Conservation (phyloP, 176 grass and related monocot species). For the Chrysopogon serrulatus region DNA sequence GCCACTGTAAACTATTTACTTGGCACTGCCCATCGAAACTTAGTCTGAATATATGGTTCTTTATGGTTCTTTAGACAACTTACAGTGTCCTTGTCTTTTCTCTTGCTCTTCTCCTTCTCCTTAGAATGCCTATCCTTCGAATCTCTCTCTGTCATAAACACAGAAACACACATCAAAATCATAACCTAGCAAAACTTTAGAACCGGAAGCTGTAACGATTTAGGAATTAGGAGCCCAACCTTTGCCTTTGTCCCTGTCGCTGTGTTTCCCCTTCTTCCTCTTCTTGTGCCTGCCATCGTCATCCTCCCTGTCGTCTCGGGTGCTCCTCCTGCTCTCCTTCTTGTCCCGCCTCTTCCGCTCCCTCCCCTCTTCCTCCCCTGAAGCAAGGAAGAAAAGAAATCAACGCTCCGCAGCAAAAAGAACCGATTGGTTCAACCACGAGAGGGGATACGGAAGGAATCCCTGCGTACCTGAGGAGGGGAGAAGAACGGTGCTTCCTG, state of each 20-base stretch:
- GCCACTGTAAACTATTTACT: neutral
- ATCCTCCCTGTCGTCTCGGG: conserved; percentile 21
- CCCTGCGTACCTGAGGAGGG: conserved; percentile 36
- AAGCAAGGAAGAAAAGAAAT: conserved; percentile 13
- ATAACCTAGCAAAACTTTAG: neutral
- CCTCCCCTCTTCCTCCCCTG: conserved; percentile 65
- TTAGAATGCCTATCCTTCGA: conserved; percentile 39
- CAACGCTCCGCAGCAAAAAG: neutral
- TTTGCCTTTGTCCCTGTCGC: conserved; percentile 57
- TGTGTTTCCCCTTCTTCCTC: conserved; percentile 59
- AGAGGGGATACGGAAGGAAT: neutral
- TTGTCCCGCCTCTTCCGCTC: conserved; percentile 50
- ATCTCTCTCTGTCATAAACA: conserved; percentile 25
- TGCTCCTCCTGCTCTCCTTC: conserved; percentile 40
- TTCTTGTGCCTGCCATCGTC: conserved; percentile 38
- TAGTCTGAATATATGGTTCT: neutral
- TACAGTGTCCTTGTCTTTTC: conserved; percentile 35
- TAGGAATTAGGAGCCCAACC: conserved; percentile 35
- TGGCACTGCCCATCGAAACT: neutral
- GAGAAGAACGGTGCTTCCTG: conserved; percentile 55
- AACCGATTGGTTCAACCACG: neutral
- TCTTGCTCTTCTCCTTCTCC: conserved; percentile 26
- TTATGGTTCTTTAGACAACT: neutral
- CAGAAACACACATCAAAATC: neutral
- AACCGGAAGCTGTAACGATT: neutral